phyloP scores from a whole-genome alignment of 257 asterid species.

The Primulina tabacum region DNA sequence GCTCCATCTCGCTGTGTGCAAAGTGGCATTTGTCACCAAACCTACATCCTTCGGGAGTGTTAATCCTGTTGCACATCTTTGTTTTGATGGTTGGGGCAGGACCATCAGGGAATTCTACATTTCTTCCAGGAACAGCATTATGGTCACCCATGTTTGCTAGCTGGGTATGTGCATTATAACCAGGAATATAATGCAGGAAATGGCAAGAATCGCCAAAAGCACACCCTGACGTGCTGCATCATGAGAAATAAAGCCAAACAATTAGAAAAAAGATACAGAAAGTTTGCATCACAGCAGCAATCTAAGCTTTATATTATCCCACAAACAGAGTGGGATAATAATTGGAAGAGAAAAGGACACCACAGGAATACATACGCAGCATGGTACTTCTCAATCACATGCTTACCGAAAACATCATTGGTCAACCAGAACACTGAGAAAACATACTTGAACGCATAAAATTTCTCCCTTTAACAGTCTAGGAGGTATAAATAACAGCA shows the following conservation, averaged over 20 bases:
- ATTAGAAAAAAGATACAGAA: constrained; percentile 23
- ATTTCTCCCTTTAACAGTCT: background rate
- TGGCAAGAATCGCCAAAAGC: constrained; percentile 55
- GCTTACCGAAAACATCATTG: background rate
- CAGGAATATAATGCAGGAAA: constrained; percentile 48
- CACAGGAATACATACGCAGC: background rate
- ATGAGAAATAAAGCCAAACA: constrained; percentile 2
- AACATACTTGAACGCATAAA: background rate
- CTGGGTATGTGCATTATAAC: constrained; percentile 46
- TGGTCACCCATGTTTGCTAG: constrained; percentile 37
- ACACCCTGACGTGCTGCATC: constrained; percentile 55
- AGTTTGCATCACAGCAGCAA: background rate
- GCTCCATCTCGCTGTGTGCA: constrained; percentile 52
- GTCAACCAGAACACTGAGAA: background rate
- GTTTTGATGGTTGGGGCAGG: constrained; percentile 34
- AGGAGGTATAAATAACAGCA: background rate
- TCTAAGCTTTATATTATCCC: background rate
- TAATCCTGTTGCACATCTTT: constrained; percentile 46
- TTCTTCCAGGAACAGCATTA: constrained; percentile 27
- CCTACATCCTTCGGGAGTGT: constrained; percentile 57
- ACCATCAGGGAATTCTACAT: constrained; percentile 27
- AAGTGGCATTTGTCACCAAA: constrained; percentile 52
- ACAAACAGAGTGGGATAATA: background rate
- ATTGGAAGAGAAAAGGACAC: background rate
- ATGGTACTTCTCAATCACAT: background rate